Conservation (phyloP, 2,329 filamentous ascomycete species). For the Trichoderma sp. region DNA sequence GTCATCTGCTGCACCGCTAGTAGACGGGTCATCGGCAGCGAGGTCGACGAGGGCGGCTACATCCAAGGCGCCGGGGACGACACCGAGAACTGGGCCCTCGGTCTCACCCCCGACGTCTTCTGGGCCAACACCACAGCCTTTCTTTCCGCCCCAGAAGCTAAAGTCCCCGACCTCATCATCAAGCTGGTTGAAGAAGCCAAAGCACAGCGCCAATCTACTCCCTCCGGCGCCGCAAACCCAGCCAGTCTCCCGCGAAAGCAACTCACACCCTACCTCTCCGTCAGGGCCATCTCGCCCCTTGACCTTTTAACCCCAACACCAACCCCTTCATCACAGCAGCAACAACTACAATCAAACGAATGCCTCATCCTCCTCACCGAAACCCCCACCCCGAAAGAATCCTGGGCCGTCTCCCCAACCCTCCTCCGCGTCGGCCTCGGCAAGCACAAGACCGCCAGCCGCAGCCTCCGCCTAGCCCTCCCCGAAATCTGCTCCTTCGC, state of each 20-base stretch:
- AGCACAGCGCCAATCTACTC: constrained; percentile 13
- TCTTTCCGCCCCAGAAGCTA: constrained; percentile 61
- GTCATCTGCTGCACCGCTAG: constrained; percentile 86
- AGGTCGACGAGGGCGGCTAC: constrained; percentile 63
- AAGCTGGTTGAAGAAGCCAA: constrained; percentile 38
- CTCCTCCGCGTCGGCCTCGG: constrained; percentile 61
- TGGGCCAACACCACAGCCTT: constrained; percentile 67
- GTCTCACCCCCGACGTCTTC: constrained; percentile 74
- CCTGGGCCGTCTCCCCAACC: constrained; percentile 37
- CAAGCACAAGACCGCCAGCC: constrained; percentile 72
- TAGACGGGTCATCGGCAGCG: constrained; percentile 63
- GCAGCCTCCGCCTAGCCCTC: constrained; percentile 73
- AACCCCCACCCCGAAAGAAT: constrained; percentile 43
- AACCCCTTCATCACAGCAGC: neutral
- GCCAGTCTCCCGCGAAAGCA: constrained; percentile 20
- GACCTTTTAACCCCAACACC: neutral
- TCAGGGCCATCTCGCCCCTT: constrained; percentile 34
- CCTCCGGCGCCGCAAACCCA: neutral
- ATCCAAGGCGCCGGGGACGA: constrained; percentile 95
- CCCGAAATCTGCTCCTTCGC: constrained; percentile 59
- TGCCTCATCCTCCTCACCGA: constrained; percentile 45
- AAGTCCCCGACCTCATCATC: constrained; percentile 52
- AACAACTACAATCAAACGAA: constrained; percentile 17
- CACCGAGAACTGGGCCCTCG: constrained; percentile 85
- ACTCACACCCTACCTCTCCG: constrained; percentile 39